phyloP scores from a whole-genome alignment of 2,329 filamentous ascomycete species.

The Rhexocercosporidium sp. region DNA sequence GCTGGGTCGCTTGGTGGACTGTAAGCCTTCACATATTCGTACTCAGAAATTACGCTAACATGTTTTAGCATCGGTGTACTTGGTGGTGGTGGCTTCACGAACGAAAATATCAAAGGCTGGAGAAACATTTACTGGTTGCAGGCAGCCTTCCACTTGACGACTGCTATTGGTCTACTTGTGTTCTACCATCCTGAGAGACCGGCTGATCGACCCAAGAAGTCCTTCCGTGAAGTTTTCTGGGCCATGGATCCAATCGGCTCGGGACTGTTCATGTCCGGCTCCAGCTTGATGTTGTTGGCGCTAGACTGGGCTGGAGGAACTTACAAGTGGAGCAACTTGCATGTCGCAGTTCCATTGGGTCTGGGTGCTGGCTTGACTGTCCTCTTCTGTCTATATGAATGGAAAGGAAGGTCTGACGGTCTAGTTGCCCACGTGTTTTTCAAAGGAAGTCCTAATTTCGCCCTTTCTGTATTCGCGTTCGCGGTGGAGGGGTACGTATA shows the following conservation, averaged over 20 bases:
- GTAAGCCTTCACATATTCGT: slow-evolving; percentile 44
- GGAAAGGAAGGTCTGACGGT: slow-evolving; percentile 59
- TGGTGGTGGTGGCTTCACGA: slow-evolving; percentile 58
- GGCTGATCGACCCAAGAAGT: slow-evolving; percentile 46
- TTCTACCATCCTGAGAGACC: slow-evolving; percentile 52
- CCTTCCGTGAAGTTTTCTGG: slow-evolving; percentile 50
- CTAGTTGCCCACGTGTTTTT: slow-evolving; percentile 63
- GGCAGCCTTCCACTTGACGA: slow-evolving; percentile 56
- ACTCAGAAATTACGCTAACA: background rate
- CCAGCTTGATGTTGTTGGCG: slow-evolving; percentile 51
- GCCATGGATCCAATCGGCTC: slow-evolving; percentile 55
- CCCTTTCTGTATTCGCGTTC: slow-evolving; percentile 59
- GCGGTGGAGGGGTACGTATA: slow-evolving; percentile 55
- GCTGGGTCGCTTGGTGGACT: slow-evolving; percentile 57
- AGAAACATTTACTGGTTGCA: slow-evolving; percentile 65
- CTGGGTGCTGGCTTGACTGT: slow-evolving; percentile 39
- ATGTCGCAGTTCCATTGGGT: slow-evolving; percentile 42
- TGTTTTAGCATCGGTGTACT: slow-evolving; percentile 48
- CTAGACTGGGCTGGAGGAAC: slow-evolving; percentile 53
- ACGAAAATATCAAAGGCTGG: slow-evolving; percentile 54
- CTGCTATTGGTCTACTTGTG: slow-evolving; percentile 50
- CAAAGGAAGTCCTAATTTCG: slow-evolving; percentile 57
- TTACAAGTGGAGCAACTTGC: slow-evolving; percentile 43
- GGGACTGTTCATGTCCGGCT: slow-evolving; percentile 48
- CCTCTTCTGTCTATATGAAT: slow-evolving; percentile 48